Evolutionary conservation across 805 yeast species (phyloP), one percentile per base, ranked within the genome.

Genomic region (Yamadazyma tumulicola): DNA sequence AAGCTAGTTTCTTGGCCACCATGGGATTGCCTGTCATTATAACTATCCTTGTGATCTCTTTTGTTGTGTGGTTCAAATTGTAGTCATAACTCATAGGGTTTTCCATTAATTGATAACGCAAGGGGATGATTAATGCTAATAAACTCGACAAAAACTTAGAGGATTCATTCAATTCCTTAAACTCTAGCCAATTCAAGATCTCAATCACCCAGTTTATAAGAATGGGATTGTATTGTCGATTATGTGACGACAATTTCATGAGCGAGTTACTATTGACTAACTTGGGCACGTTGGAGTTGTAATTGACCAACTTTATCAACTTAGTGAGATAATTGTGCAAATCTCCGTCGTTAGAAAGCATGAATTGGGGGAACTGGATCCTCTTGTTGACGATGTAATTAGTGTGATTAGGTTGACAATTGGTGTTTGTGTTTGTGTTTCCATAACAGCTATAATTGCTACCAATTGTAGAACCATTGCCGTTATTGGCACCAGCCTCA

Each of bases 21-120:
- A 71, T 71, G 22, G 78, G 75, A 47, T 77, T 77, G 11, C 78
- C 73, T 0, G 83, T 76, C 72, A 76, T 67, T 3, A 77, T 61
- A 1, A 76, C 76, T 1, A 77, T 61, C 28, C 81, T 60, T 6
- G 72, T 61, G n/a, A 66, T 52, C 26, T 63, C 69, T 20, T 51
- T 51, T 2, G 43, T 31, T 10, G 46, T 29, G 3, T 47, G 36
- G n/a, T 47, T 31, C 4, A 46, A 34, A 22, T 52, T 54, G 16
- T 53, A 45, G 26, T 41, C 45, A 14, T 37, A 40, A 28, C 15
- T 39, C 23, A 49, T 43, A 1, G 76, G 73, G 27, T 59, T 64
- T 6, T 43, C 34, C 7, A 54, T 43, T 26, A 73, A 51, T 37
- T 64, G 56, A 2, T 54, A 37, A 26, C 72, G 49, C 4, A 62